A percentile compares a stretch with the other conserved stretches of the same genome.
phyloP scores from a whole-genome alignment of 2,329 filamentous ascomycete species.

The Chaetothyriales sp. region DNA sequence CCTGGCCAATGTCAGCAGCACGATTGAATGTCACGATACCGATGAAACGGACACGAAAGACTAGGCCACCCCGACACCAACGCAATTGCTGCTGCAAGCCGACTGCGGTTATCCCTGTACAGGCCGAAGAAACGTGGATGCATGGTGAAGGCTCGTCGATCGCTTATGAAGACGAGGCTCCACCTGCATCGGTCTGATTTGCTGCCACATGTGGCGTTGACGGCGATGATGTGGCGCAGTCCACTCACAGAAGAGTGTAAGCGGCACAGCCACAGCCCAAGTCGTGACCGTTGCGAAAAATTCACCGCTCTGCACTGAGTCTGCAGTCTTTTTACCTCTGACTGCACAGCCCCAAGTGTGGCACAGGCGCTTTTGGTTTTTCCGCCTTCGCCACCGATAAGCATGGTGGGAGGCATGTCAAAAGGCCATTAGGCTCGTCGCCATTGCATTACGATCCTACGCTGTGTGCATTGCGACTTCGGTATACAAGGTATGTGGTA shows the following conservation, averaged over 20 bases:
- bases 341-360: not conserved
- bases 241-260: not conserved
- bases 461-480: not conserved
- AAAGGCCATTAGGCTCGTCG: not conserved
- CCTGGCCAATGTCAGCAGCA: not conserved
- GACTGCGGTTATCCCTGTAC: not conserved
- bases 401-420: not conserved
- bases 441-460: not conserved
- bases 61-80: not conserved
- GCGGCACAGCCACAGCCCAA: not conserved
- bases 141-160: not conserved
- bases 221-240: not conserved
- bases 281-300: not conserved
- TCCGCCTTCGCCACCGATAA: not conserved
- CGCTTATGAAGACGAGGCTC: not conserved
- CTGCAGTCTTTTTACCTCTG: not conserved
- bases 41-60: not conserved
- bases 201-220: not conserved
- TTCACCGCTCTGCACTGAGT: not conserved
- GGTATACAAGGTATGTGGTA: not conserved
- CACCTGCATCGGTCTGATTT: not conserved
- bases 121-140: not conserved
- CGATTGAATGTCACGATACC: not conserved
- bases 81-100: not conserved
- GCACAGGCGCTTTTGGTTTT: not conserved